Conservation (phyloP, 805 yeast genomes). For the Teunomyces stri region DNA sequence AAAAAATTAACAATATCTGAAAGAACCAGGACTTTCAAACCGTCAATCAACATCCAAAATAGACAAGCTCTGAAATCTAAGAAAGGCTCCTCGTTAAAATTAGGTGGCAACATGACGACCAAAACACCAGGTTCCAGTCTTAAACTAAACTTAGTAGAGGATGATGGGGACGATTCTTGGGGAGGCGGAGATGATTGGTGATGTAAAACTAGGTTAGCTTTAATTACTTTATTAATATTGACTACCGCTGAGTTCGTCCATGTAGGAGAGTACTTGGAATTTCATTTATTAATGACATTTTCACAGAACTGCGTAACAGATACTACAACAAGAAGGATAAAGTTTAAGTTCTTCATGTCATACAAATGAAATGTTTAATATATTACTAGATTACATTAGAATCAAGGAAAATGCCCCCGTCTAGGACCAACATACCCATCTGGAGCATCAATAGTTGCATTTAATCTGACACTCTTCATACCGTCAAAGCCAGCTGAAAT, state of each 20-base stretch:
- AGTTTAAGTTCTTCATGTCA: too few species aligned
- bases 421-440: slow-evolving; percentile 39
- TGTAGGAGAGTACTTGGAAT: not conserved
- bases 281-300: not conserved
- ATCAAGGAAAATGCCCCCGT: slow-evolving; percentile 21
- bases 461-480: not conserved
- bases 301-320: not conserved
- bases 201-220: not conserved
- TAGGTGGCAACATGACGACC: slow-evolving; percentile 15
- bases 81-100: slow-evolving; percentile 19
- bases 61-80: slow-evolving; percentile 5
- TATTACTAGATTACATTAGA: not conserved
- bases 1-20: slow-evolving; percentile 1
- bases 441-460: slow-evolving; percentile 21
- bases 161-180: slow-evolving; percentile 32
- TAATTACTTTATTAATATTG: too few species aligned
- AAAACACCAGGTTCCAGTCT: slow-evolving; percentile 22
- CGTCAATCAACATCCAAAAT: slow-evolving; percentile 1
- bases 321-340: not conserved
- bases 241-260: too few species aligned
- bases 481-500: slow-evolving; percentile 37
- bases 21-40: not conserved
- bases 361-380: too few species aligned
- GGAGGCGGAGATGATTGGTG: slow-evolving; percentile 18
- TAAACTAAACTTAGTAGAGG: slow-evolving; percentile 20